Evolutionary conservation across 2,329 filamentous ascomycete genomes (phyloP), one percentile per base, ranked within the genome.

Genomic region (Teratosphaeria viscida): DNA sequence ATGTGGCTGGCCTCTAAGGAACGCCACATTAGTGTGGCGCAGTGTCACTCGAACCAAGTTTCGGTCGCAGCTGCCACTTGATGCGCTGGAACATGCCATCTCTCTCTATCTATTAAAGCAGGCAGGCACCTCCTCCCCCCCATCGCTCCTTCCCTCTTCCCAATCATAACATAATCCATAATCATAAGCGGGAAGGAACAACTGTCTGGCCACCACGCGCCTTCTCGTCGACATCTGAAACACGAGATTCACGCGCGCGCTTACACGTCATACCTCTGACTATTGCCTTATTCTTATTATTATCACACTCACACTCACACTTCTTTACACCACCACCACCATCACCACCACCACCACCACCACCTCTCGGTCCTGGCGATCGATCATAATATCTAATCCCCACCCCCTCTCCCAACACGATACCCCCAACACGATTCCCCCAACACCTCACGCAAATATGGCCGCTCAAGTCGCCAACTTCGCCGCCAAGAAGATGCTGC

Each of bases 401-500:
- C 19, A 19, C 19, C 19, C 19, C 19, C 19, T 19, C 19, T 19
- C 19, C 19, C 19, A 19, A 19, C 19, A 19, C 19, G 19, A 19
- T 19, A 19, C 19, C 19, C 19, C 19, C 19, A 19, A 19, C 19
- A 19, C 19, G 19, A 19, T 19, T 19, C 19, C 19, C 19, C 19
- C 19, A 19, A n/a, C 43, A 47, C 16, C 43, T n/a, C n/a, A n/a
- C 43, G 14, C 43, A 47, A 72, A 59, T 67, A 80, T 80, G 78
- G 74, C 78, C 54, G 69, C 70, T 58, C 66, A 71, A 56, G 71
- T 79, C 37, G 77, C 74, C 60, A 80, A 80, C 64, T 78, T 76
- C 67, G 78, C 77, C 8, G 77, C 77, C 52, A 77, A 78, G 69
- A 79, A 79, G 72, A 70, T 80, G 63, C 70, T 80, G 61, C 66